These are phyloP conservation scores for Stephanodiscus minutulus DNA, from an alignment of 108 stramenopile genomes.

Conservation along the genomic window DNA sequence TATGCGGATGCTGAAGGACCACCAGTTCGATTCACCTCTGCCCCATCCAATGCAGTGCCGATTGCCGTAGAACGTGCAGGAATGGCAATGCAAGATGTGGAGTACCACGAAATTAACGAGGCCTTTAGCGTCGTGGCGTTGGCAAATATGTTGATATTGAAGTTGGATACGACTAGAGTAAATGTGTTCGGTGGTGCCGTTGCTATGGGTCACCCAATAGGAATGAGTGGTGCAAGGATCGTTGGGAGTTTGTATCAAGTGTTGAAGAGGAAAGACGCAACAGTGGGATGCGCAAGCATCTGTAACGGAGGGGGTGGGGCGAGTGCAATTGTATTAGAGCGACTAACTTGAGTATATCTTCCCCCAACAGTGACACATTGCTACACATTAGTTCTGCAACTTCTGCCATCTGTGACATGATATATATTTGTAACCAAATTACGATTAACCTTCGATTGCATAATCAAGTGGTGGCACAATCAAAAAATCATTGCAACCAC, in stretches of 20 bases:
- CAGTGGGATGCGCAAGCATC: conserved; percentile 93
- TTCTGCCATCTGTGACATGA: neutral
- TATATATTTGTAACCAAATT: neutral
- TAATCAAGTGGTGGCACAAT: conserved; percentile 7
- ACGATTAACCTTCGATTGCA: neutral
- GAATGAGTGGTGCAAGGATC: conserved; percentile 93
- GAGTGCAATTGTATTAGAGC: conserved; percentile 93
- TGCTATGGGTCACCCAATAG: conserved; percentile 95
- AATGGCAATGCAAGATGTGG: conserved; percentile 74
- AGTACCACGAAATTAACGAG: conserved; percentile 98
- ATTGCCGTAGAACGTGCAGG: conserved; percentile 84
- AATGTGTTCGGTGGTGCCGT: conserved; percentile 97
- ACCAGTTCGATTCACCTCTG: conserved; percentile 92
- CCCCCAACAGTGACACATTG: neutral
- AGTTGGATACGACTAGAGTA: conserved; percentile 74
- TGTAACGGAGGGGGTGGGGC: conserved; percentile 99
- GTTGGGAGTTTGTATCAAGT: conserved; percentile 87
- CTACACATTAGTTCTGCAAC: neutral
- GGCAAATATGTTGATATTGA: conserved; percentile 87
- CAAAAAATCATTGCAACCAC: conserved; percentile 32
- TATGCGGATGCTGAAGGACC: conserved; percentile 88
- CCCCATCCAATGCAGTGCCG: conserved; percentile 91
- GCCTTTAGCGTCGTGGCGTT: conserved; percentile 96
- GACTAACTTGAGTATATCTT: conserved; percentile 53
- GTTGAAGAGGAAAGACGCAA: conserved; percentile 84